These are phyloP conservation scores for Neopestalotiopsis clavispora DNA, from an alignment of 2,329 filamentous ascomycete species.

Conservation along the genomic window DNA sequence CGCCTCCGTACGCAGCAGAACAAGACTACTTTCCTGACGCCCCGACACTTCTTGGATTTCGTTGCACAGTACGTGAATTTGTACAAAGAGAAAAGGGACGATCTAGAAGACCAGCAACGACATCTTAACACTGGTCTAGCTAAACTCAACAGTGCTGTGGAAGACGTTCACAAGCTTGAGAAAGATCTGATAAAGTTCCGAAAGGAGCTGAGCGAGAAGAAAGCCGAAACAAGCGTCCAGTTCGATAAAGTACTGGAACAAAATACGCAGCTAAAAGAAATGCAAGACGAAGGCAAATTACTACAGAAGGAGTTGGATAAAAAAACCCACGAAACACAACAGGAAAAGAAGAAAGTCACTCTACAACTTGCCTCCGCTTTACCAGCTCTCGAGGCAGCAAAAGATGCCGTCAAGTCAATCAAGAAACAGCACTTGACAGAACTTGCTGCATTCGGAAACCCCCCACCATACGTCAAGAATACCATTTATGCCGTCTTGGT, in stretches of 20 bases:
- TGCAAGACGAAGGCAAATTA: not conserved
- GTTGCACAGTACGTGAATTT: constrained; percentile 97
- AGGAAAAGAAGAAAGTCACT: constrained; percentile 72
- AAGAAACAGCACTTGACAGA: constrained; percentile 97
- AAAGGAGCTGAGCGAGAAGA: constrained; percentile 88
- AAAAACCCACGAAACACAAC: no score
- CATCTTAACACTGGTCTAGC: constrained; percentile 98
- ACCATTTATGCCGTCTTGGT: constrained; percentile 97
- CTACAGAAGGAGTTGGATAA: constrained; percentile 53
- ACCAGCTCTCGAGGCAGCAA: constrained; percentile 89
- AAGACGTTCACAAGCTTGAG: constrained; percentile 93
- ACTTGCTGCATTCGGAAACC: constrained; percentile 95
- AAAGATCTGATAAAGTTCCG: constrained; percentile 94
- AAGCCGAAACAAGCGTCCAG: constrained; percentile 78
- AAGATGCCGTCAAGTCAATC: constrained; percentile 97
- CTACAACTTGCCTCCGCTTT: constrained; percentile 87
- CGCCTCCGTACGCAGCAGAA: constrained; percentile 91
- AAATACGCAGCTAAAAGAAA: not conserved
- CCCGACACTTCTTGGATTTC: constrained; percentile 96
- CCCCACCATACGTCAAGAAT: constrained; percentile 87
- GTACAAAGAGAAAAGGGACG: constrained; percentile 97
- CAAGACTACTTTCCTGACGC: constrained; percentile 90
- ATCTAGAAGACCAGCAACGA: constrained; percentile 96
- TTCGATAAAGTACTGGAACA: not conserved
- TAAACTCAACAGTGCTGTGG: constrained; percentile 94